These are phyloP conservation scores for Mycosphaerella sp. DNA, from an alignment of 2,329 filamentous ascomycete genomes.

Conservation along the genomic window DNA sequence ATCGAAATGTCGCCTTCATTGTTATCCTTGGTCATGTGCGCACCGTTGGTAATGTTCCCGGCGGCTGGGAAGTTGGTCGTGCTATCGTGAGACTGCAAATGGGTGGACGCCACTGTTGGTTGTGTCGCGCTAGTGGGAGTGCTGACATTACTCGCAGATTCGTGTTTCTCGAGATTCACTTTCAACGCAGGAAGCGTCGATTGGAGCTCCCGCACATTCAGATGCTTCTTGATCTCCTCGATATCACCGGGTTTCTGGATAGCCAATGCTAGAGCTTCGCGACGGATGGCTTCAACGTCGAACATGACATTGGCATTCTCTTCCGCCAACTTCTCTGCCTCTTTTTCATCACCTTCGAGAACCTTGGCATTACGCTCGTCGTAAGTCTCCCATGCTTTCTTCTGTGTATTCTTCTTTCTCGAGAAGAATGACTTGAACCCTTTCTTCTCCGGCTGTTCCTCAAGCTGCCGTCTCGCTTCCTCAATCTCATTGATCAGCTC, in stretches of 20 bases:
- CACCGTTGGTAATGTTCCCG: constrained; percentile 9
- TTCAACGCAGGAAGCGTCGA: constrained; percentile 88
- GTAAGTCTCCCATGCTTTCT: constrained; percentile 92
- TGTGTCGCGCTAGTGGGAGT: constrained; percentile 10
- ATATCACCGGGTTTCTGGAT: constrained; percentile 61
- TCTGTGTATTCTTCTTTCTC: constrained; percentile 68
- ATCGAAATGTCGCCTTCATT: constrained; percentile 42
- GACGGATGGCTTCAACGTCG: constrained; percentile 85
- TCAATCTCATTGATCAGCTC: constrained; percentile 97
- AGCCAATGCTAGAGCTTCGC: constrained; percentile 63
- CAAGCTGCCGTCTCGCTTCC: constrained; percentile 79
- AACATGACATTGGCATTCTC: constrained; percentile 62
- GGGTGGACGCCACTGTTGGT: constrained; percentile 3
- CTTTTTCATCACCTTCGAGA: constrained; percentile 39
- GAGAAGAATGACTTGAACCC: constrained; percentile 69
- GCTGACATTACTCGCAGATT: constrained; percentile 2
- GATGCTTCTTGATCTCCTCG: constrained; percentile 67
- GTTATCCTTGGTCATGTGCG: constrained; percentile 31
- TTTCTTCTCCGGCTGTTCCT: constrained; percentile 66
- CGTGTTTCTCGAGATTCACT: constrained; percentile 38
- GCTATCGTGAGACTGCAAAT: constrained; percentile 12
- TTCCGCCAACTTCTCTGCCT: constrained; percentile 32
- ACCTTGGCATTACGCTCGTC: constrained; percentile 56
- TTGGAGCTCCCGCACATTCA: constrained; percentile 57
- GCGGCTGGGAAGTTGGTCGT: background rate